phyloP scores from a whole-genome alignment of 495 filamentous ascomycete genomes.

The Cenococcum geophilum region DNA sequence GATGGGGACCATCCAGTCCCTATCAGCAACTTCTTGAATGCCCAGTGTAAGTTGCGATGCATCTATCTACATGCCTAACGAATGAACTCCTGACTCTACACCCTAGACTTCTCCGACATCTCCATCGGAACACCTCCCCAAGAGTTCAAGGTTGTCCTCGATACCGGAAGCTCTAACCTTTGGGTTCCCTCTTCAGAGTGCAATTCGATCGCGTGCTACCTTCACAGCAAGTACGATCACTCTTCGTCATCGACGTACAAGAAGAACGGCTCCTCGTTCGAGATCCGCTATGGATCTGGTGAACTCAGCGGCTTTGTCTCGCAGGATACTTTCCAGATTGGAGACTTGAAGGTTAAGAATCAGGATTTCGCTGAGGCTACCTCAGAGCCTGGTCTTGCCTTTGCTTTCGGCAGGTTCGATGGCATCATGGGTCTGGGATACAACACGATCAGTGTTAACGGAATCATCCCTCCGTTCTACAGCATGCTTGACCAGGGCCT shows the following conservation, averaged over 20 bases:
- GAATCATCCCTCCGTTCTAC: constrained; percentile 92
- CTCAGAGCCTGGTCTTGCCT: constrained; percentile 87
- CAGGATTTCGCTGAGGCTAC: constrained; percentile 97
- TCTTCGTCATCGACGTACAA: constrained; percentile 86
- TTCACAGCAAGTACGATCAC: constrained; percentile 94
- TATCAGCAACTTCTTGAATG: constrained; percentile 96
- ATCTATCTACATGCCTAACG: constrained; percentile 1
- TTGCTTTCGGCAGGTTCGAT: constrained; percentile 97
- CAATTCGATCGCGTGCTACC: constrained; percentile 95
- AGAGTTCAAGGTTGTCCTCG: constrained; percentile 95
- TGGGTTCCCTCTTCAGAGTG: constrained; percentile 94
- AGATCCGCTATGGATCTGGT: constrained; percentile 94
- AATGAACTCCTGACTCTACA: constrained; percentile 4
- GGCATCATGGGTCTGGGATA: constrained; percentile 95
- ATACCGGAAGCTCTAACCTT: constrained; percentile 98
- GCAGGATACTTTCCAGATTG: constrained; percentile 75
- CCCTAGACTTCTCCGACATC: constrained; percentile 94
- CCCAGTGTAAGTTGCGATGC: constrained; percentile 69
- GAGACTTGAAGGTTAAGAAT: constrained; percentile 76
- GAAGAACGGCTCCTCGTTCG: constrained; percentile 85
- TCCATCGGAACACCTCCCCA: constrained; percentile 87
- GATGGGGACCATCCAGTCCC: constrained; percentile 74
- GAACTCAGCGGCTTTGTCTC: constrained; percentile 92
- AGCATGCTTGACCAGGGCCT: constrained; percentile 84
- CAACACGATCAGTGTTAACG: constrained; percentile 92